Evolutionary conservation across 352 stramenopile genomes (phyloP), one percentile per base, ranked within the genome.

Genomic region (Phytophthora syringae): DNA sequence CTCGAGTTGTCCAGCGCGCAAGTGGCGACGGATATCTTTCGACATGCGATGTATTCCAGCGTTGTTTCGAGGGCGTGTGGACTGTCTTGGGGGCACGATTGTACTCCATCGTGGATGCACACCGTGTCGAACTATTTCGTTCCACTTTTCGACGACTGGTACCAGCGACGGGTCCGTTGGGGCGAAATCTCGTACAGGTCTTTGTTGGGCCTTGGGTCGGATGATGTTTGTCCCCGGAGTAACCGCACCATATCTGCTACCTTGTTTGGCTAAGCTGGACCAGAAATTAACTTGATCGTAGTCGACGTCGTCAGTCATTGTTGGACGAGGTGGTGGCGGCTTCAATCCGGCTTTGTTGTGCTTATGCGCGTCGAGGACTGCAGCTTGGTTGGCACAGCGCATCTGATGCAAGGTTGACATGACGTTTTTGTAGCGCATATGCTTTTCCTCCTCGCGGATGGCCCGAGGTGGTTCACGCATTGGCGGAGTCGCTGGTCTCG

Each of bases 191-290:
- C 34, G 13, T 40, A 55, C 3, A 64, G 32, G 21, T 56, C 44
- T 9, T 64, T 70, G 53, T 55, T 70, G 1, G 63, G 49, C 6
- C 54, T 16, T 10, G 54, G 42, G 24, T 70, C 42, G n/a, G 5
- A 5, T 3, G 15, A 5, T 3, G 40, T 65, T 51, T 57, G 47
- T 2, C 57, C 57, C 0, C 54, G 39, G 22, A 70, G 27, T 2
- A 58, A 7, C 0, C 34, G 40, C 0, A 70, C 40, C 12, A 51
- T 20, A 0, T 50, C 13, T 0, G 62, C 9, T 20, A 58, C 28
- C 21, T 52, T 39, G 52, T 40, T 21, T 13, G 16, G 40, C 42
- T 6, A 56, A 36, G 0, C 9, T 28, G 1, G 53, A 43, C 30
- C 51, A 55, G 13, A 60, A 70, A 1, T 25, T 13, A 13, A 64